Evolutionary conservation across 129 eudicot species (phyloP).

Genomic region (Mikania micrantha): DNA sequence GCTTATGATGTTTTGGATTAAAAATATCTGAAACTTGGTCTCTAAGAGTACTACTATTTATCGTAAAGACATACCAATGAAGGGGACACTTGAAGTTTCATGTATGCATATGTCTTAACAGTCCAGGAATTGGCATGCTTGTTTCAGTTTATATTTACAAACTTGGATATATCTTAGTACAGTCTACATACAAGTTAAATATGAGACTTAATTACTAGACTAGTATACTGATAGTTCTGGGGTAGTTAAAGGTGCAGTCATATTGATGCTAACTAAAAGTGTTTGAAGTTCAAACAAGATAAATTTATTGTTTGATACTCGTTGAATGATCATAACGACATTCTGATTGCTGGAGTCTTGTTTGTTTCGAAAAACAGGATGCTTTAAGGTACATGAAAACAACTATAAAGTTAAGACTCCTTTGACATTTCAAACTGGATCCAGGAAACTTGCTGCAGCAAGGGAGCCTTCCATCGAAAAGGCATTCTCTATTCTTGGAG

Average conservation of each 20-base stretch:
- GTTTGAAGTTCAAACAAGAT: constrained; percentile 1
- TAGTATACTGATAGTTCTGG: background rate
- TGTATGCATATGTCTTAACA: background rate
- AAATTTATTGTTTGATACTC: background rate
- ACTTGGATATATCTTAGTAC: constrained; percentile 7
- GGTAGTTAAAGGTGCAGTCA: background rate
- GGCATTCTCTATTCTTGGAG: constrained; percentile 55
- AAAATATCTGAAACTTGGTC: background rate
- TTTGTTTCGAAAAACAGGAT: constrained; percentile 31
- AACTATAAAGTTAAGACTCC: constrained; percentile 12
- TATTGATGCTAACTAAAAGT: background rate
- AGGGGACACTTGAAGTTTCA: background rate
- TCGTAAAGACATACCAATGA: background rate
- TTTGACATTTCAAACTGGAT: constrained; percentile 55
- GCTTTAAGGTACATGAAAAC: constrained; percentile 31
- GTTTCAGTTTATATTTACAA: background rate
- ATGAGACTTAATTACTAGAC: background rate
- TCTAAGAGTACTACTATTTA: background rate
- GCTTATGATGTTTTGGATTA: background rate
- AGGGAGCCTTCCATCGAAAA: constrained; percentile 47
- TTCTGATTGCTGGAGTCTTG: constrained; percentile 9
- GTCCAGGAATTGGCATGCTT: background rate
- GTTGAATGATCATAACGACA: background rate
- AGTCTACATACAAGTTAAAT: background rate
- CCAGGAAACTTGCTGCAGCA: constrained; percentile 43